Percentiles rank a stretch among this genome's conserved stretches.
phyloP scores from a whole-genome alignment of 306 rosid genomes.

The Dryas octopetala region DNA sequence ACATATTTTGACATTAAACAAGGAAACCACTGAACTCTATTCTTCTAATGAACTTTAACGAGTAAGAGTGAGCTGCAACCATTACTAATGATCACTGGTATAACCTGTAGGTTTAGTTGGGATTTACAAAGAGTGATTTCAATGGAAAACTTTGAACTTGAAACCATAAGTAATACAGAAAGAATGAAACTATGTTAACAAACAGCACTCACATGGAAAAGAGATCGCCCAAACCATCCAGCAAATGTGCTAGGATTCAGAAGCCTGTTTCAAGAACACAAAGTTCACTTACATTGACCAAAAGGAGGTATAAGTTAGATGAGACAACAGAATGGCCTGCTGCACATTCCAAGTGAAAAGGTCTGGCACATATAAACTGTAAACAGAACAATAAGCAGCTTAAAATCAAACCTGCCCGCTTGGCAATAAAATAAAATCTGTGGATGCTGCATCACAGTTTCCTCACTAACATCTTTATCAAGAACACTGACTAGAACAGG shows the following conservation, averaged over 20 bases:
- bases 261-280: slow-evolving; percentile 59
- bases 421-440: slow-evolving; percentile 98
- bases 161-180: slow-evolving; percentile 1
- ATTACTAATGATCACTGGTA: neutral
- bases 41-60: neutral
- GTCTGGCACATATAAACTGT: neutral
- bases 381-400: slow-evolving; percentile 18
- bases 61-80: neutral
- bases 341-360: slow-evolving; percentile 9
- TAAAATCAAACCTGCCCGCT: slow-evolving; percentile 79
- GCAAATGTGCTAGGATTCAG: slow-evolving; percentile 97
- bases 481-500: slow-evolving; percentile 93
- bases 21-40: neutral
- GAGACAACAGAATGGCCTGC: neutral
- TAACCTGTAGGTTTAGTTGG: neutral
- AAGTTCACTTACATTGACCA: slow-evolving; percentile 12
- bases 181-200: slow-evolving; percentile 3
- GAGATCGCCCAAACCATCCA: slow-evolving; percentile 98
- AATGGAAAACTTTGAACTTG: neutral
- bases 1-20: neutral
- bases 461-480: slow-evolving; percentile 96
- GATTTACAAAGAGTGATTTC: neutral
- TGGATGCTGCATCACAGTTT: slow-evolving; percentile 98
- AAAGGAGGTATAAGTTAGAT: neutral
- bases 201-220: slow-evolving; percentile 81